phyloP scores from a whole-genome alignment of 2,329 filamentous ascomycete species.

The Penicillium vulpinum region DNA sequence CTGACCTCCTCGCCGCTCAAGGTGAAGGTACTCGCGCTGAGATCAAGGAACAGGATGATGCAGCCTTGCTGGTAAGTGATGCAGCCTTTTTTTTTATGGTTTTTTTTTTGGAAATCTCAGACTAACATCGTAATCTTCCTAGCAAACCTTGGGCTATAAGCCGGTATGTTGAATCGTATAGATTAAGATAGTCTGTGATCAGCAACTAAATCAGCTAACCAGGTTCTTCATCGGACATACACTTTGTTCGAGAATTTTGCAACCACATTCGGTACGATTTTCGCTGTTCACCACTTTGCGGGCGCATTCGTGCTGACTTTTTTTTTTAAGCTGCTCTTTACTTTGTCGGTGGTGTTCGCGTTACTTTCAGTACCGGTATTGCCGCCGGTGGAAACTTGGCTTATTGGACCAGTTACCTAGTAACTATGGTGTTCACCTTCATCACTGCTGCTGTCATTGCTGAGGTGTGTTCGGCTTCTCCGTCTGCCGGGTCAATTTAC shows the following conservation, averaged over 20 bases:
- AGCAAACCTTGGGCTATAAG: conserved; percentile 57
- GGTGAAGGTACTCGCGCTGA: conserved; percentile 25
- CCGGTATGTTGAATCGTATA: conserved; percentile 46
- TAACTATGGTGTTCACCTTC: conserved; percentile 61
- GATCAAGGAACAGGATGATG: conserved; percentile 35
- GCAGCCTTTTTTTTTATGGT: neutral
- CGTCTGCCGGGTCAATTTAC: conserved; percentile 61
- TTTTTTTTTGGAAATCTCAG: neutral
- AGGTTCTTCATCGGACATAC: conserved; percentile 60
- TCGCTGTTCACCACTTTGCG: too few relatives aligned
- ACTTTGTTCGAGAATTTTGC: conserved; percentile 60
- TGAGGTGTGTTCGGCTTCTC: conserved; percentile 61
- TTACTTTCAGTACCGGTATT: conserved; percentile 64
- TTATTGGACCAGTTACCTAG: conserved; percentile 63
- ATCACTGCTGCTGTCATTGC: conserved; percentile 62
- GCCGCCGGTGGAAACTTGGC: conserved; percentile 61
- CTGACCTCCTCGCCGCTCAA: conserved; percentile 14
- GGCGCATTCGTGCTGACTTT: neutral
- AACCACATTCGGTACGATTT: conserved; percentile 55
- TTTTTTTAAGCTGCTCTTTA: conserved; percentile 58
- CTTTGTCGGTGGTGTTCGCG: conserved; percentile 61
- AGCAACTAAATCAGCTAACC: conserved; percentile 15
- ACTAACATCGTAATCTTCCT: conserved; percentile 23
- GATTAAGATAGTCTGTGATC: neutral
- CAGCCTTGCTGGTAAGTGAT: conserved; percentile 37